Percentiles rank a stretch among this genome's conserved stretches.
Conservation (phyloP, 306 rosid genomes). For the Lablab purpureus region DNA sequence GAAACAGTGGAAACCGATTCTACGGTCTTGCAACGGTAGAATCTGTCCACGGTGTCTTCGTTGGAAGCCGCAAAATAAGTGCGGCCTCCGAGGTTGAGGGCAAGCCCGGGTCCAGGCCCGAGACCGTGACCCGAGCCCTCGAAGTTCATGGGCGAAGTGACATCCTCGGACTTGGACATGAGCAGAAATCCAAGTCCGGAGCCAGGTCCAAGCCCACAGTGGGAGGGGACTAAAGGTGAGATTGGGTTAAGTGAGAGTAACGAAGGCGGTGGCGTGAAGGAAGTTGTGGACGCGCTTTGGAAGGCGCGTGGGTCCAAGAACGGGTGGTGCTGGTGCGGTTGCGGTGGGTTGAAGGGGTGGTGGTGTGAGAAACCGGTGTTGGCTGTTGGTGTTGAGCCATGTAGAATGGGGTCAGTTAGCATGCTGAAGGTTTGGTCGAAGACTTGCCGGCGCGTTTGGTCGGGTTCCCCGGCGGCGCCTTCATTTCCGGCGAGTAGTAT, state of each 20-base stretch:
- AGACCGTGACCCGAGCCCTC: constrained; percentile 6
- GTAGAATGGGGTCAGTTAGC: constrained; percentile 29
- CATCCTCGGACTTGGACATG: constrained; percentile 43
- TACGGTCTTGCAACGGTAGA: constrained; percentile 58
- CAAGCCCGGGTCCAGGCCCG: constrained; percentile 55
- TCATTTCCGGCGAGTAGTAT: constrained; percentile 60
- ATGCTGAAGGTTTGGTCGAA: constrained; percentile 50
- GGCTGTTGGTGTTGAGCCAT: constrained; percentile 16
- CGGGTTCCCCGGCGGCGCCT: constrained; percentile 47
- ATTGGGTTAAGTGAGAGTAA: constrained; percentile 44
- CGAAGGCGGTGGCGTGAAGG: constrained; percentile 28
- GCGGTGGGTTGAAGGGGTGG: constrained; percentile 30
- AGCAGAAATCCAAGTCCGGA: constrained; percentile 62
- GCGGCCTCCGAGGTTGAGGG: constrained; percentile 77
- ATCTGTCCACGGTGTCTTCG: constrained; percentile 61
- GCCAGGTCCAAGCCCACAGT: constrained; percentile 35
- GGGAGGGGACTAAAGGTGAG: constrained; percentile 12
- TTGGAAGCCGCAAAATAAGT: constrained; percentile 64
- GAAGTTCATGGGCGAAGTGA: constrained; percentile 51
- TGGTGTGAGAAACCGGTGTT: constrained; percentile 32
- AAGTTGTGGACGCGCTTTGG: constrained; percentile 46
- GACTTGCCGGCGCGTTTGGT: constrained; percentile 52
- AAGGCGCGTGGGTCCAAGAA: constrained; percentile 64
- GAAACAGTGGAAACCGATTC: background rate
- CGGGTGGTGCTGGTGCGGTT: constrained; percentile 7